phyloP scores from a whole-genome alignment of 2,329 filamentous ascomycete species.

The Botrytis galanthina region DNA sequence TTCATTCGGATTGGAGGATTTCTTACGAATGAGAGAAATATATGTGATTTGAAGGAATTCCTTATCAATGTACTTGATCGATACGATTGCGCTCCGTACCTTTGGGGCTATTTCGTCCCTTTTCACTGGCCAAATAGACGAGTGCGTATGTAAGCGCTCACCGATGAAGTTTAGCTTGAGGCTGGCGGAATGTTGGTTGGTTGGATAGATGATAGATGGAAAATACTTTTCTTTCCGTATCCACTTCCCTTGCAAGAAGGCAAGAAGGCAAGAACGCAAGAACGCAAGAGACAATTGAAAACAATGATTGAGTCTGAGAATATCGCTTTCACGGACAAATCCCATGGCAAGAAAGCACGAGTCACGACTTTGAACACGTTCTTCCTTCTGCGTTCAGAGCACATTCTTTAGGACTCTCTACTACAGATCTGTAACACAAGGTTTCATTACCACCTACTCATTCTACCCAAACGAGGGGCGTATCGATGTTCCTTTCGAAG shows the following conservation, averaged over 20 bases:
- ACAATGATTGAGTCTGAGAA: background rate
- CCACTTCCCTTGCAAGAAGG: background rate
- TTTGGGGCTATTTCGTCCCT: background rate
- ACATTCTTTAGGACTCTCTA: background rate
- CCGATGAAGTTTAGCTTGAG: background rate
- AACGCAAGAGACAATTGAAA: background rate
- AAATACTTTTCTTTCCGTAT: background rate
- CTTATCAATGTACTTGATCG: background rate
- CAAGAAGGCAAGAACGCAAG: background rate
- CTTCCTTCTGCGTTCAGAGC: background rate
- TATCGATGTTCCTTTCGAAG: background rate
- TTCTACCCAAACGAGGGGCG: background rate
- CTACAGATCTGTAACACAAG: background rate
- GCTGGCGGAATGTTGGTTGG: background rate
- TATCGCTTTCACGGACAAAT: background rate
- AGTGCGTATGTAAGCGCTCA: background rate
- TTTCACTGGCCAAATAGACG: conserved; percentile 5
- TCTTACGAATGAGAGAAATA: background rate
- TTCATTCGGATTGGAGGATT: background rate
- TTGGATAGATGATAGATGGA: background rate
- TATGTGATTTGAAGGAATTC: background rate
- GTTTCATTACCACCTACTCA: background rate
- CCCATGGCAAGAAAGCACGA: background rate
- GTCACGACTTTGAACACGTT: background rate
- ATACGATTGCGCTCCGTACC: background rate